phyloP scores from a whole-genome alignment of 306 rosid genomes.

The Glycine latifolia region DNA sequence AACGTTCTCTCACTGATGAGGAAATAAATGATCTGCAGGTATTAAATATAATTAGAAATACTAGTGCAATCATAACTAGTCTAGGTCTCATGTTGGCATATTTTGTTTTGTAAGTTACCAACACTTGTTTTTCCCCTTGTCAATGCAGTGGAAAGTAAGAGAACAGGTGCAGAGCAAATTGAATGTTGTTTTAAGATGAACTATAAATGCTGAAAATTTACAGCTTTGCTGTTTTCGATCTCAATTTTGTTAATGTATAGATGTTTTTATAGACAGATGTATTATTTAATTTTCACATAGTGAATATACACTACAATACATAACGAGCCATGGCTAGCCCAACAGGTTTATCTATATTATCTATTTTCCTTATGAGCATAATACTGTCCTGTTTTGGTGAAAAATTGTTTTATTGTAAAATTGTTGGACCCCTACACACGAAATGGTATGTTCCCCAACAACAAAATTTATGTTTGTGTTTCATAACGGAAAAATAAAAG shows the following conservation, averaged over 20 bases:
- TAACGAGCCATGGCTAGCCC: slow-evolving; percentile 1
- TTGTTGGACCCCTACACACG: background rate
- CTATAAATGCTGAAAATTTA: background rate
- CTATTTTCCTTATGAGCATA: slow-evolving; percentile 2
- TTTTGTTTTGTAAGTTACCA: slow-evolving; percentile 28
- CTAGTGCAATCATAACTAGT: background rate
- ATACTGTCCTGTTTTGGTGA: background rate
- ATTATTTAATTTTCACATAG: slow-evolving; percentile 36
- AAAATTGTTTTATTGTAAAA: background rate
- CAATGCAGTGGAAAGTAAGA: slow-evolving; percentile 69
- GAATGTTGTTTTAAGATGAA: slow-evolving; percentile 61
- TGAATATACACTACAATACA: background rate
- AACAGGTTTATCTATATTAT: slow-evolving; percentile 14
- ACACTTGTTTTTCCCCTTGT: background rate
- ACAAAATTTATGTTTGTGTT: background rate
- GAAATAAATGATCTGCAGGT: slow-evolving; percentile 82
- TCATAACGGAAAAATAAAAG: background rate
- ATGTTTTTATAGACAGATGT: slow-evolving; percentile 25
- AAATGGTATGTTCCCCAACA: background rate
- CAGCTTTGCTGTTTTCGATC: slow-evolving; percentile 28
- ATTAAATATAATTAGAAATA: slow-evolving; percentile 38
- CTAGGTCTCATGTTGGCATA: background rate
- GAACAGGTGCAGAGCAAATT: slow-evolving; percentile 60
- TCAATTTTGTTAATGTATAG: slow-evolving; percentile 48
- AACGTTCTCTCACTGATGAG: slow-evolving; percentile 93